Conservation (phyloP, 768 basidiomycete genomes). For the Cyathus striatus region DNA sequence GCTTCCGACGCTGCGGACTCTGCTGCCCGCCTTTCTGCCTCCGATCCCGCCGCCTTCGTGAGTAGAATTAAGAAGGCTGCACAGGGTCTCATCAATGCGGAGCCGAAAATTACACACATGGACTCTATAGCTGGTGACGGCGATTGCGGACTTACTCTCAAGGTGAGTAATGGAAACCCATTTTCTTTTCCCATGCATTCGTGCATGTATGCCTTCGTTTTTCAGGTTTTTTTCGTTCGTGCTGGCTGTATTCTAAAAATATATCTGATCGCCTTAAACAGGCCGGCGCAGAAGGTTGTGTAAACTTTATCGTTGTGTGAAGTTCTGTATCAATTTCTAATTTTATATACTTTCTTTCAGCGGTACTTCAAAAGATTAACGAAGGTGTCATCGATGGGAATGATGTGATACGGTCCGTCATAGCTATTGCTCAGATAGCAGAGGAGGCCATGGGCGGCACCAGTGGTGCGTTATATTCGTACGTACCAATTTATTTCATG, state of each 20-base stretch:
- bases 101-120: slow-evolving; percentile 87
- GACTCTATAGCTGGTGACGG: slow-evolving; percentile 94
- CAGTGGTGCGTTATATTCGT: slow-evolving; percentile 89
- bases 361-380: slow-evolving; percentile 53
- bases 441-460: slow-evolving; percentile 91
- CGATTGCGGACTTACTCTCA: slow-evolving; percentile 50
- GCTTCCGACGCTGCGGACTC: neutral
- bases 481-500: slow-evolving; percentile 19
- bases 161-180: slow-evolving; percentile 19
- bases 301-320: slow-evolving; percentile 2
- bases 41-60: slow-evolving; percentile 47
- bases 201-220: neutral
- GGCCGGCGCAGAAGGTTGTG: slow-evolving; percentile 67
- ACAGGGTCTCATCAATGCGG: slow-evolving; percentile 64
- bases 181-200: neutral
- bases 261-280: slow-evolving; percentile 8
- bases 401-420: slow-evolving; percentile 61
- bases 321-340: neutral
- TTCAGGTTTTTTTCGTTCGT: neutral
- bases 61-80: slow-evolving; percentile 54
- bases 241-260: neutral
- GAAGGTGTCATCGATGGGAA: slow-evolving; percentile 53
- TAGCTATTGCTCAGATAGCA: slow-evolving; percentile 66
- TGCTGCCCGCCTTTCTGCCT: slow-evolving; percentile 15
- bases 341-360: slow-evolving; percentile 27